Evolutionary conservation across 805 yeast species (phyloP), one percentile per base, ranked within the genome.

Genomic region (Sugiyamaella marilandica): DNA sequence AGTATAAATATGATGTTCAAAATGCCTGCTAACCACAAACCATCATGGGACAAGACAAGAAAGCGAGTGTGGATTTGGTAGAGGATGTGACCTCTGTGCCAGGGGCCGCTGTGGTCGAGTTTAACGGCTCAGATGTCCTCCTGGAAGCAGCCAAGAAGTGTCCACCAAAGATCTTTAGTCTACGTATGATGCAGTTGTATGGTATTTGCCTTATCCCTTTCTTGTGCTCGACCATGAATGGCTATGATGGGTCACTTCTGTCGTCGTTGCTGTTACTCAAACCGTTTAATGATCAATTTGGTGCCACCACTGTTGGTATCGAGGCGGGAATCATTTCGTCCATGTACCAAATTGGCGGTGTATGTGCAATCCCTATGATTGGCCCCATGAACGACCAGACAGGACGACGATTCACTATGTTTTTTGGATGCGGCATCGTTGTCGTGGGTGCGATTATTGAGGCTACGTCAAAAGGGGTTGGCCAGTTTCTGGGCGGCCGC

Each of bases 341-440:
- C 32, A 55, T 57, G 59, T 57, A 53, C 45, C 58, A 54, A 26
- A 57, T 57, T 41, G 61, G 61, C 11, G 53, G 55, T 2, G 61
- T 55, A 13, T 21, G 36, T 32, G 35, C 56, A 2, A 18, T 53
- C 29, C 59, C 58, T 11, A 51, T 58, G 37, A 39, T 58, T 18
- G 59, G 59, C 10, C 58, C 53, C 10, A 43, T 47, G 10, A 26
- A 50, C 26, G 59, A 58, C 36, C 47, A 46, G 13, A 44, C 47
- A 34, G 61, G 61, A 16, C 29, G 56, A 10, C 34, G 53, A 21
- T n/a, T 50, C 21, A 53, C 49, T 2, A 53, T 54, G 49, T 16
- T 55, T 39, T 29, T 50, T 44, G 51, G 51, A 8, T 39, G 51
- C 10, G 11, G 32, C 29, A 33, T 53, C 34, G 50, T 55, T 9